Evolutionary conservation across 1,284 basidiomycete species (phyloP).

Genomic region (Boletellus deceptivus): DNA sequence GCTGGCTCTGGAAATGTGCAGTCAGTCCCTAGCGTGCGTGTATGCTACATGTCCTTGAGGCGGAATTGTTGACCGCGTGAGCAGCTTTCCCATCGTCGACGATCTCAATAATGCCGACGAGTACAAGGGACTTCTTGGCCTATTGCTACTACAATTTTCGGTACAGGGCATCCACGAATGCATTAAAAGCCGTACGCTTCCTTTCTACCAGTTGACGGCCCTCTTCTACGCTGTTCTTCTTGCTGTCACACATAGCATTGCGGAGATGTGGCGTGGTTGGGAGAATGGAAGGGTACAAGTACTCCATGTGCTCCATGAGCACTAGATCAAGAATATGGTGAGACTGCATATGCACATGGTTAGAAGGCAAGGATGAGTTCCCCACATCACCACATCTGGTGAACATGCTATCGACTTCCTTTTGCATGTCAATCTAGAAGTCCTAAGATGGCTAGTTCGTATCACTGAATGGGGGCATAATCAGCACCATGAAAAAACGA

Average conservation of each 20-base stretch:
- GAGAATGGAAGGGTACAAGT: no score
- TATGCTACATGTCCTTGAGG: no score
- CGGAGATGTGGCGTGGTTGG: no score
- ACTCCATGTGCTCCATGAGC: neutral
- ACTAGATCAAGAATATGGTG: slow-evolving; percentile 3
- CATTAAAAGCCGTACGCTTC: no score
- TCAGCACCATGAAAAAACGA: neutral
- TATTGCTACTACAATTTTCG: no score
- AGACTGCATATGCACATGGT: slow-evolving; percentile 27
- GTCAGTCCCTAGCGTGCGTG: slow-evolving; percentile 7
- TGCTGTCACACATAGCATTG: no score
- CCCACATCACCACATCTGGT: slow-evolving; percentile 35
- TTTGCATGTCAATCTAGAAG: slow-evolving; percentile 64
- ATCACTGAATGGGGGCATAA: slow-evolving; percentile 57
- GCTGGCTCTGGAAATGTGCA: slow-evolving; percentile 14
- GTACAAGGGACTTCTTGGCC: slow-evolving; percentile 1
- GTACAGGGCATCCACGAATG: no score
- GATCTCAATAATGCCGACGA: neutral
- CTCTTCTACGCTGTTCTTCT: no score
- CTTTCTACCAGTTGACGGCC: no score
- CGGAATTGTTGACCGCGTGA: neutral
- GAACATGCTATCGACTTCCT: slow-evolving; percentile 64
- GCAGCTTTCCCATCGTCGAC: slow-evolving; percentile 10
- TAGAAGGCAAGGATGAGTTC: slow-evolving; percentile 34
- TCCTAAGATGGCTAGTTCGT: slow-evolving; percentile 62